Evolutionary conservation across 805 yeast species (phyloP).

Genomic region (Metschnikowia corniflorae): DNA sequence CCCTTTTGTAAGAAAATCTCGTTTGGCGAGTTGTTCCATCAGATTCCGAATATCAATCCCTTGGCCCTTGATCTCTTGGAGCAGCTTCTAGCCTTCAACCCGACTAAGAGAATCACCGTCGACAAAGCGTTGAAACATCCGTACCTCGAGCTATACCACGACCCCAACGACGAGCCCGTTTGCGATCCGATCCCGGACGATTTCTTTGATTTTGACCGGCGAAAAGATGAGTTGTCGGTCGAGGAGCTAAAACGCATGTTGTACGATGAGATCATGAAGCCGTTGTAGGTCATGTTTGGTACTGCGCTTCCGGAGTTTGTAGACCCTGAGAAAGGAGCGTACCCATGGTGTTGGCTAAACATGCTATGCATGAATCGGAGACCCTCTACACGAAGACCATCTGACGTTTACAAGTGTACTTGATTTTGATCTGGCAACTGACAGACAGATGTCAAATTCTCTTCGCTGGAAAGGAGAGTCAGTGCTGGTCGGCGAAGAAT

Average conservation of each 20-base stretch:
- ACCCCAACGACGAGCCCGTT: slow-evolving; percentile 88
- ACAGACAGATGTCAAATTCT: too few species aligned
- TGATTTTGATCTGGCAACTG: too few species aligned
- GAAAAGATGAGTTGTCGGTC: slow-evolving; percentile 72
- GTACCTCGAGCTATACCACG: slow-evolving; percentile 89
- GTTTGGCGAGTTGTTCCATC: slow-evolving; percentile 16
- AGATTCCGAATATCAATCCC: slow-evolving; percentile 32
- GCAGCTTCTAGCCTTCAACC: slow-evolving; percentile 67
- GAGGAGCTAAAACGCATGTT: slow-evolving; percentile 75
- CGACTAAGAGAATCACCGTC: slow-evolving; percentile 68
- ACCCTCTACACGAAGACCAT: too few species aligned
- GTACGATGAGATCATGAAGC: slow-evolving; percentile 76
- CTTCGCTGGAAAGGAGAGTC: too few species aligned
- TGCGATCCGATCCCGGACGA: slow-evolving; percentile 80
- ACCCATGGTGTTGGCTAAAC: neutral
- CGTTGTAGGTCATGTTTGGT: slow-evolving; percentile 22
- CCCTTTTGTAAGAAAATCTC: slow-evolving; percentile 61
- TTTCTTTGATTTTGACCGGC: slow-evolving; percentile 84
- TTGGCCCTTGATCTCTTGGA: slow-evolving; percentile 57
- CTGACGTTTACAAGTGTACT: too few species aligned
- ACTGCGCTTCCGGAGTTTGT: too few species aligned
- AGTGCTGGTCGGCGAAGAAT: too few species aligned
- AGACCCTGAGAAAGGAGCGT: neutral
- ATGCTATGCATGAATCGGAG: too few species aligned
- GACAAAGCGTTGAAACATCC: slow-evolving; percentile 75